A percentile compares a stretch with the other conserved stretches of the same genome.
Conservation (phyloP, 805 yeast genomes). For the Cyberlindnera americana region DNA sequence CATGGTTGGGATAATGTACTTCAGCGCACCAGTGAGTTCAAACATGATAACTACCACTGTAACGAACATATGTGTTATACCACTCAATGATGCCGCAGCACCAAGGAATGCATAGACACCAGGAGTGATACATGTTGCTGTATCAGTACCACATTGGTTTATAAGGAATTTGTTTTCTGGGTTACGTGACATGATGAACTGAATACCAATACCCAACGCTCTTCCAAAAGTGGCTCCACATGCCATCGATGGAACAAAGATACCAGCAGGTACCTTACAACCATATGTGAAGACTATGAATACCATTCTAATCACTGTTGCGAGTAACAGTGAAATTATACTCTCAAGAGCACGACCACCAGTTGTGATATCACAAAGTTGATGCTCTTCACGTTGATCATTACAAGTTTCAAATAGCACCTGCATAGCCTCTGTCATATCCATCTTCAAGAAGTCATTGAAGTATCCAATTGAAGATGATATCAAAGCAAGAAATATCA, state of each 20-base stretch:
- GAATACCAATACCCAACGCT: conserved; percentile 72
- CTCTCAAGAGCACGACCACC: conserved; percentile 31
- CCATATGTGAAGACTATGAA: conserved; percentile 87
- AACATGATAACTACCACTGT: conserved; percentile 95
- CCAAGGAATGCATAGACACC: conserved; percentile 96
- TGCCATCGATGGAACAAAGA: conserved; percentile 95
- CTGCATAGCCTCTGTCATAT: conserved; percentile 97
- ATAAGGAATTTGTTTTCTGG: conserved; percentile 35
- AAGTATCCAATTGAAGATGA: conserved; percentile 80
- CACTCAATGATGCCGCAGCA: conserved; percentile 92
- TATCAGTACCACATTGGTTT: conserved; percentile 37
- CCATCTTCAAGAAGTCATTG: conserved; percentile 74
- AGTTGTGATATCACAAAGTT: conserved; percentile 37
- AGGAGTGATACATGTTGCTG: conserved; percentile 67
- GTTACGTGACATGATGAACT: conserved; percentile 39
- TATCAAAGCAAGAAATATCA: conserved; percentile 56
- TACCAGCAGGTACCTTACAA: conserved; percentile 95
- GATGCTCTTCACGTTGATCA: conserved; percentile 38
- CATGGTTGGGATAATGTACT: conserved; percentile 93
- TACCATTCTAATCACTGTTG: conserved; percentile 66
- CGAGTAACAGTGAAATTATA: conserved; percentile 55
- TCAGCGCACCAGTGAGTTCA: conserved; percentile 92
- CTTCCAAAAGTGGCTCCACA: conserved; percentile 95
- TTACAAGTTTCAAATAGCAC: conserved; percentile 79
- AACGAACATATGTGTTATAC: conserved; percentile 88